Evolutionary conservation across 2,329 filamentous ascomycete species (phyloP).

Genomic region (Celoporthe dispersa): DNA sequence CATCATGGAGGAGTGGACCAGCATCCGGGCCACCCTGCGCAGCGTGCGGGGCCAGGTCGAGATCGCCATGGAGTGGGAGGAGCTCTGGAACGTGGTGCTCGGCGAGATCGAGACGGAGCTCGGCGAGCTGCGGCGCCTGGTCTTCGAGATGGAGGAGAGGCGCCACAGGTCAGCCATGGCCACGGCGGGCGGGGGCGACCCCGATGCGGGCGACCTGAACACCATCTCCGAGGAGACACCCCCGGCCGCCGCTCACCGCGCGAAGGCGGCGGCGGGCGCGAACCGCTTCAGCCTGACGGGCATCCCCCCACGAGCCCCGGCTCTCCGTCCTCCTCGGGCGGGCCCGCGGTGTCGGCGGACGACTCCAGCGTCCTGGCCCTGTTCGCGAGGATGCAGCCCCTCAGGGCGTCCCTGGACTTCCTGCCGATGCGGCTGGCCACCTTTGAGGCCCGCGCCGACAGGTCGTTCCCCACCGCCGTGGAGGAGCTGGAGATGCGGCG

Average conservation of each 20-base stretch:
- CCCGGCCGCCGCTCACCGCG: slow-evolving; percentile 53
- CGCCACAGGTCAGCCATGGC: slow-evolving; percentile 78
- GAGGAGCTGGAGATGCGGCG: slow-evolving; percentile 82
- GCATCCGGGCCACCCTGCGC: slow-evolving; percentile 77
- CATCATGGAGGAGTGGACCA: slow-evolving; percentile 82
- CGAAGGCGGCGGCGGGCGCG: slow-evolving; percentile 54
- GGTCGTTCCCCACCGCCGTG: slow-evolving; percentile 86
- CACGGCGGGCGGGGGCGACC: slow-evolving; percentile 59
- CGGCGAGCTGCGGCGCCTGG: slow-evolving; percentile 64
- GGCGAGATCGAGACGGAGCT: slow-evolving; percentile 91
- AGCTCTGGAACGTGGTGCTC: slow-evolving; percentile 91
- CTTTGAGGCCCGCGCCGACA: slow-evolving; percentile 78
- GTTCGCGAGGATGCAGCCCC: slow-evolving; percentile 93
- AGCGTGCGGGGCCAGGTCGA: slow-evolving; percentile 89
- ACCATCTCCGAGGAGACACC: slow-evolving; percentile 92
- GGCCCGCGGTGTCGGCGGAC: slow-evolving; percentile 68
- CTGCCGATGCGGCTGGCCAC: slow-evolving; percentile 90
- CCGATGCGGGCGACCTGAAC: slow-evolving; percentile 86
- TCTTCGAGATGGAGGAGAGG: slow-evolving; percentile 98
- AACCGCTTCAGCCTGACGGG: slow-evolving; percentile 71
- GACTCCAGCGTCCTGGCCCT: slow-evolving; percentile 87
- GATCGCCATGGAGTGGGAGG: slow-evolving; percentile 98
- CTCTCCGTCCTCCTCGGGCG: slow-evolving; percentile 64
- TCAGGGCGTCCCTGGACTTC: slow-evolving; percentile 92
- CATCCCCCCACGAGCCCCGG: slow-evolving; percentile 68